Percentiles rank a stretch among this genome's conserved stretches.
These are phyloP conservation scores for Trametes versicolor DNA, from an alignment of 1,284 basidiomycete genomes.

Conservation along the genomic window DNA sequence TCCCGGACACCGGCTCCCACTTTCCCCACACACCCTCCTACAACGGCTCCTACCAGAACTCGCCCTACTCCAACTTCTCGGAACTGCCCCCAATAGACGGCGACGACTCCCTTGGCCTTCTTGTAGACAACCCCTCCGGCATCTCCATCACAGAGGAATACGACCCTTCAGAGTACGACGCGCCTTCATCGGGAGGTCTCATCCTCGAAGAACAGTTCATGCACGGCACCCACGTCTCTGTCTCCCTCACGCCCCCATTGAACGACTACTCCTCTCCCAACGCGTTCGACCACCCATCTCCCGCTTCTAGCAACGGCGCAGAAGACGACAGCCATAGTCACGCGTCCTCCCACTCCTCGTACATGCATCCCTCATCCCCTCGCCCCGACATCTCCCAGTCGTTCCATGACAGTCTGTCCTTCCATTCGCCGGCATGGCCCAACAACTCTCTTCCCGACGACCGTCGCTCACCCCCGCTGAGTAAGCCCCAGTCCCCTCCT, in stretches of 20 bases:
- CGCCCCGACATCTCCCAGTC: slow-evolving; percentile 63
- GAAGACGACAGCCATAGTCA: slow-evolving; percentile 61
- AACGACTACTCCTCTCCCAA: slow-evolving; percentile 52
- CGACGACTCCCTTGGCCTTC: slow-evolving; percentile 53
- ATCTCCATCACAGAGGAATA: slow-evolving; percentile 57
- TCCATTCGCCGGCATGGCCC: slow-evolving; percentile 70
- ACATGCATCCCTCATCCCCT: slow-evolving; percentile 57
- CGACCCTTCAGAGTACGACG: slow-evolving; percentile 75
- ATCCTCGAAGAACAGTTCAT: slow-evolving; percentile 68
- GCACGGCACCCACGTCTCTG: slow-evolving; percentile 50
- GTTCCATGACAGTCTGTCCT: slow-evolving; percentile 63
- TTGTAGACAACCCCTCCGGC: slow-evolving; percentile 50
- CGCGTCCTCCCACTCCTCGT: slow-evolving; percentile 74
- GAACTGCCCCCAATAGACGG: slow-evolving; percentile 65
- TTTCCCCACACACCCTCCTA: slow-evolving; percentile 62
- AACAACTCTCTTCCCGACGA: slow-evolving; percentile 58
- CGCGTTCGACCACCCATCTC: slow-evolving; percentile 68
- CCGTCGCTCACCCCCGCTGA: slow-evolving; percentile 52
- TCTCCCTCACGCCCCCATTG: slow-evolving; percentile 51
- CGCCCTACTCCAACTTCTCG: slow-evolving; percentile 72
- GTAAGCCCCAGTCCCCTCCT: slow-evolving; percentile 74
- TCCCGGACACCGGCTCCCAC: slow-evolving; percentile 38
- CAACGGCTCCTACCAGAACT: slow-evolving; percentile 68
- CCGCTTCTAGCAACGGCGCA: slow-evolving; percentile 63
- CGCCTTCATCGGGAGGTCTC: slow-evolving; percentile 57